These are phyloP conservation scores for Trichopus zeylanicus DNA, from an alignment of 116 monocot species.

Conservation along the genomic window DNA sequence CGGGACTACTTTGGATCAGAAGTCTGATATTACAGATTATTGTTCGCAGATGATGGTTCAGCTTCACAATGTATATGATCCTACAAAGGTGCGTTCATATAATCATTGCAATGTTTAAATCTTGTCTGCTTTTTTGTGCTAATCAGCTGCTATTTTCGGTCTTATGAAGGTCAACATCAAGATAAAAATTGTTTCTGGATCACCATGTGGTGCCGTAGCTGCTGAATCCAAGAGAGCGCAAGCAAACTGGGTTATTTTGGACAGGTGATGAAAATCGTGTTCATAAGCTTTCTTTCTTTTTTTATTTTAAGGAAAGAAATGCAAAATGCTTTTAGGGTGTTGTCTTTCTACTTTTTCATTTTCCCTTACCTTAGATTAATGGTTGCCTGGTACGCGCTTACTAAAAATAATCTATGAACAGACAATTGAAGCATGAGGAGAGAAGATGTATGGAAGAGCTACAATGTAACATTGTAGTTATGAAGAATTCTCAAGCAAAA, in stretches of 20 bases:
- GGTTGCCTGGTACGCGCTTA: too few relatives aligned
- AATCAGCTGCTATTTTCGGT: neutral
- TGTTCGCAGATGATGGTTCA: conserved; percentile 90
- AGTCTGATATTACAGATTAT: conserved; percentile 65
- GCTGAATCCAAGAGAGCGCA: conserved; percentile 64
- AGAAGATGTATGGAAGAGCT: conserved; percentile 82
- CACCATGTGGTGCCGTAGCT: conserved; percentile 72
- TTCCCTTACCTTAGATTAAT: neutral
- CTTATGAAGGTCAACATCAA: conserved; percentile 65
- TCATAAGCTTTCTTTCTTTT: neutral
- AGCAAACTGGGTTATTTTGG: conserved; percentile 84
- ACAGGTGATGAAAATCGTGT: conserved; percentile 46
- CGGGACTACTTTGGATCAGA: conserved; percentile 56
- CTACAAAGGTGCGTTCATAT: conserved; percentile 87
- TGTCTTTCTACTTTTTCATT: neutral
- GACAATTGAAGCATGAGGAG: conserved; percentile 79
- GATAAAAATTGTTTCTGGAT: conserved; percentile 72
- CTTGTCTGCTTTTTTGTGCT: neutral
- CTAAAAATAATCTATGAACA: conserved; percentile 9
- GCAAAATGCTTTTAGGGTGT: neutral
- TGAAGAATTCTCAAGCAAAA: conserved; percentile 81
- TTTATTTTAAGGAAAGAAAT: neutral
- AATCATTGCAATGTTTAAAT: too few relatives aligned
- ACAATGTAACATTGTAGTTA: conserved; percentile 84
- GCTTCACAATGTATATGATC: conserved; percentile 78